A percentile compares a stretch with the other conserved stretches of the same genome.
These are phyloP conservation scores for Daldinia decipiens DNA, from an alignment of 495 filamentous ascomycete genomes.

Conservation along the genomic window DNA sequence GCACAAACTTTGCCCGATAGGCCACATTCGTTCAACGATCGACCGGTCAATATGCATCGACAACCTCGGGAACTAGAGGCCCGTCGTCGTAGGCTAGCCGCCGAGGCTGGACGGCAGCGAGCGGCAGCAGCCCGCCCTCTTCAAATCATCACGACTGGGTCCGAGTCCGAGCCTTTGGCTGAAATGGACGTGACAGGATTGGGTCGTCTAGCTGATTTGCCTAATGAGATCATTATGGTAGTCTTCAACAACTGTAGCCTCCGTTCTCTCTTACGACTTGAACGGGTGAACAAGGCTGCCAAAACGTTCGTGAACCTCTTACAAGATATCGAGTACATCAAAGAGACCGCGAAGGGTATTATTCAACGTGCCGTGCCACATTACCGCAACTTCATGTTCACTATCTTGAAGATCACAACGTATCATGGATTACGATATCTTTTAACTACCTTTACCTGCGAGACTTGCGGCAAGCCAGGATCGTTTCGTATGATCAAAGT, in stretches of 20 bases:
- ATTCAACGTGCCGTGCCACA: constrained; percentile 21
- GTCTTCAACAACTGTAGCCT: constrained; percentile 28
- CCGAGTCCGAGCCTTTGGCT: neutral
- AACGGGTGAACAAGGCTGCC: constrained; percentile 33
- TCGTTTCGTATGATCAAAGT: constrained; percentile 39
- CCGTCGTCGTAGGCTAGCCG: constrained; percentile 21
- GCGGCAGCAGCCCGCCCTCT: constrained; percentile 30
- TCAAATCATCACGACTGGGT: neutral
- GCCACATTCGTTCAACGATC: neutral
- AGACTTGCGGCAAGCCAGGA: constrained; percentile 28
- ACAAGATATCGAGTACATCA: constrained; percentile 15
- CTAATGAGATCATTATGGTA: constrained; percentile 36
- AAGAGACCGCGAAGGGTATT: constrained; percentile 19
- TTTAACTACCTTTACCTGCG: constrained; percentile 23
- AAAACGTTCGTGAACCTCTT: constrained; percentile 16
- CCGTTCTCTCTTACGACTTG: constrained; percentile 27
- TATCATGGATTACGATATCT: constrained; percentile 28
- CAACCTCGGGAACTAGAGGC: neutral
- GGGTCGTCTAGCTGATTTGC: constrained; percentile 24
- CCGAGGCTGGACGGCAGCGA: constrained; percentile 19
- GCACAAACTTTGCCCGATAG: neutral
- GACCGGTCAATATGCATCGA: constrained; percentile 17
- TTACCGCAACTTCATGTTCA: constrained; percentile 31
- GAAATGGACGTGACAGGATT: constrained; percentile 15
- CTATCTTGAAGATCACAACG: constrained; percentile 36